phyloP scores from a whole-genome alignment of 257 asterid genomes.

The Anisodus tanguticus region DNA sequence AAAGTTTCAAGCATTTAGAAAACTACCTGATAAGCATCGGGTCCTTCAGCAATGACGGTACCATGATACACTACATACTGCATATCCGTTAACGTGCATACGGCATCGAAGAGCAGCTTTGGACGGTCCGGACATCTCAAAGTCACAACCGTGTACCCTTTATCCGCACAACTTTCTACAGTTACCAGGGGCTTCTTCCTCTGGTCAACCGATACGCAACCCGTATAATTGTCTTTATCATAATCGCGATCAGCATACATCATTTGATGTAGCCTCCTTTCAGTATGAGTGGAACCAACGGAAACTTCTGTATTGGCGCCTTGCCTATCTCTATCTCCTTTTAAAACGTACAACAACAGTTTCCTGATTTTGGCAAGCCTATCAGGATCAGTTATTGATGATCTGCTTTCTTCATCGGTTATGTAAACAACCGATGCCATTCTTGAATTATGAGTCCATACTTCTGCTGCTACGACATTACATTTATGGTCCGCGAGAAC shows the following conservation, averaged over 20 bases:
- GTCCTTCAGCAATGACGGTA: slow-evolving; percentile 54
- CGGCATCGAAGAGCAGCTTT: slow-evolving; percentile 59
- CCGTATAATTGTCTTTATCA: slow-evolving; percentile 33
- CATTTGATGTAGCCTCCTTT: slow-evolving; percentile 84
- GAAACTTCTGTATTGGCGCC: slow-evolving; percentile 80
- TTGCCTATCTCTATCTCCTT: slow-evolving; percentile 64
- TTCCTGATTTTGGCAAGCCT: slow-evolving; percentile 63
- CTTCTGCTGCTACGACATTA: slow-evolving; percentile 82
- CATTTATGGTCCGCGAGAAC: slow-evolving; percentile 79
- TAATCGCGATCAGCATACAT: slow-evolving; percentile 73
- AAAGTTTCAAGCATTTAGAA: slow-evolving; percentile 2
- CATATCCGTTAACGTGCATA: slow-evolving; percentile 64
- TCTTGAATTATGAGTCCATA: slow-evolving; percentile 92
- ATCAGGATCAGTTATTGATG: slow-evolving; percentile 61
- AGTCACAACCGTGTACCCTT: slow-evolving; percentile 52
- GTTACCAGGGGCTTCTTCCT: slow-evolving; percentile 48
- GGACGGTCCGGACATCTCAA: slow-evolving; percentile 58
- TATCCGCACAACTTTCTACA: slow-evolving; percentile 47
- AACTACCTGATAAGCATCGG: slow-evolving; percentile 58
- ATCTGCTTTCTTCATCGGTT: slow-evolving; percentile 64
- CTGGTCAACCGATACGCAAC: slow-evolving; percentile 33
- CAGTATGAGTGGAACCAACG: slow-evolving; percentile 66
- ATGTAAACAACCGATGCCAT: slow-evolving; percentile 83
- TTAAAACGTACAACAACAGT: slow-evolving; percentile 66
- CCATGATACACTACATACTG: slow-evolving; percentile 62